Evolutionary conservation across 257 asterid species (phyloP), one percentile per base, ranked within the genome.

Genomic region (Thymus quinquecostatus): DNA sequence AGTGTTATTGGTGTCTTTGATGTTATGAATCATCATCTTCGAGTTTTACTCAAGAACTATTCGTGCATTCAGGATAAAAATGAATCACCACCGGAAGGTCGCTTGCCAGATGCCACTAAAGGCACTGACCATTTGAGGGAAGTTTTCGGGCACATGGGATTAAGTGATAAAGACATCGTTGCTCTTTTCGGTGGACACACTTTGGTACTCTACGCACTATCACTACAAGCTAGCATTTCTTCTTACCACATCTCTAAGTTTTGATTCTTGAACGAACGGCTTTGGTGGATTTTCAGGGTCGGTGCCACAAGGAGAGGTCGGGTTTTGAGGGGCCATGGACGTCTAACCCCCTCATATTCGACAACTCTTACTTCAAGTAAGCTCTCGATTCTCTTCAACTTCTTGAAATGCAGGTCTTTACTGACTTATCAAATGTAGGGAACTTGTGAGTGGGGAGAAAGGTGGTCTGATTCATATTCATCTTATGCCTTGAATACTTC

Each of bases 291-390:
- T 47, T 66, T 49, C 80, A 84, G 89, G 86, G 89, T 48, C 77
- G 89, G 66, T 84, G 89, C 68, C 89, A 82, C 64, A 84, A 72
- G 73, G 89, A 85, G 66, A 79, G 85, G 51, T 82, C 89, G 28
- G 89, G 89, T 66, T 82, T 85, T 48, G 87, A 85, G 63, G 89
- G 87, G 44, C 63, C 85, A 5, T 85, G 87, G 89, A 85, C 89
- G 1, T 55, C 66, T 14, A 85, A 85, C 62, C 89, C 89, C 65
- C 89, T 85, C 57, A 80, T 85, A 54, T 85, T 85, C 36, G 87
- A 85, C 59, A 85, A 82, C 68, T 82, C 84, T 29, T 85, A 85
- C 81, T 80, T 84, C 82, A 82, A 77, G 89, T 83, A 73, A 49
- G 27, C 1, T 49, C 27, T 49, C 1, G 10, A 21, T 51, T 21